These are phyloP conservation scores for Alisma plantagoaquatica DNA, from an alignment of 106 monocot genomes.

Conservation along the genomic window DNA sequence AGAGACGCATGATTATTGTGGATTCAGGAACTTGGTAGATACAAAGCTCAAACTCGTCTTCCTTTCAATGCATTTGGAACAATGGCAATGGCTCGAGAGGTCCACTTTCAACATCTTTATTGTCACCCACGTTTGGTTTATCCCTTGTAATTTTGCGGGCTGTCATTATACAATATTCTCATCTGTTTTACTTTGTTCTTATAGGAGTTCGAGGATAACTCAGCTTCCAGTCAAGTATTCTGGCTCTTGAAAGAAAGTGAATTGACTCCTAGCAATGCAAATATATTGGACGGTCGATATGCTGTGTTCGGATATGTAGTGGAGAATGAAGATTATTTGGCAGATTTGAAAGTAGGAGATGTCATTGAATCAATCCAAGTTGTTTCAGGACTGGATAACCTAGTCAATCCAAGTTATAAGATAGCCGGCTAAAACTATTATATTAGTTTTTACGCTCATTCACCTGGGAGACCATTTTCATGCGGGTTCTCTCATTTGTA, in stretches of 20 bases:
- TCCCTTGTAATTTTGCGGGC: too few relatives aligned
- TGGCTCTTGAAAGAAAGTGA: slow-evolving; percentile 99
- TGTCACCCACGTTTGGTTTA: too few relatives aligned
- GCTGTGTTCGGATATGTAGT: slow-evolving; percentile 89
- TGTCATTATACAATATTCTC: too few relatives aligned
- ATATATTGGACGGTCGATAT: slow-evolving; percentile 83
- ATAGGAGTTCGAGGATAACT: slow-evolving; percentile 91
- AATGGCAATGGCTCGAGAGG: slow-evolving; percentile 97
- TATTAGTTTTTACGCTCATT: too few relatives aligned
- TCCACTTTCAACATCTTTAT: too few relatives aligned
- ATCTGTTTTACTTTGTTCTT: too few relatives aligned
- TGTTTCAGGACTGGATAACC: slow-evolving; percentile 88
- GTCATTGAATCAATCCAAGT: slow-evolving; percentile 91
- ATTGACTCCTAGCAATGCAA: slow-evolving; percentile 96
- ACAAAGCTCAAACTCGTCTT: slow-evolving; percentile 94
- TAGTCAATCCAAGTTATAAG: slow-evolving; percentile 86
- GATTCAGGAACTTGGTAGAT: slow-evolving; percentile 82
- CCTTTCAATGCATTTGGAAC: slow-evolving; percentile 99
- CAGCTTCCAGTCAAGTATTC: slow-evolving; percentile 93
- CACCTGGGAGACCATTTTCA: too few relatives aligned
- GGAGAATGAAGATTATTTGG: slow-evolving; percentile 82
- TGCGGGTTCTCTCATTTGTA: too few relatives aligned
- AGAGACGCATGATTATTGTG: too few relatives aligned
- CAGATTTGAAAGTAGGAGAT: slow-evolving; percentile 92
- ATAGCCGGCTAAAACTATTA: slow-evolving; percentile 73